Evolutionary conservation across 2,329 filamentous ascomycete genomes (phyloP), one percentile per base, ranked within the genome.

Genomic region (Trichophyton mentagrophytes): DNA sequence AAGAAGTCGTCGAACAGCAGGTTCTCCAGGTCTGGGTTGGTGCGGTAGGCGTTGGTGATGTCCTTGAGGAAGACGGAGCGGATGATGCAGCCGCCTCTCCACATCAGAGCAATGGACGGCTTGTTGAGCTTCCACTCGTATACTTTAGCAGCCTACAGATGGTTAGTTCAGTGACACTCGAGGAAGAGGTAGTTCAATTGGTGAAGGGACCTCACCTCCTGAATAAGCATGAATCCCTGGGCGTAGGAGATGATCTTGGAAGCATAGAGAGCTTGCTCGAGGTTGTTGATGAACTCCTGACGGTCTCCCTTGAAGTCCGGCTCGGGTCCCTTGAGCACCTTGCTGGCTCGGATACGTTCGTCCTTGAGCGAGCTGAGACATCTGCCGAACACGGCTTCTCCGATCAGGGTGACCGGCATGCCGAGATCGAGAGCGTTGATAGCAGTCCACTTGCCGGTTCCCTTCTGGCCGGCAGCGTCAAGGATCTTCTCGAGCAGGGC

Each of bases 161-260:
- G 6, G 5, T 30, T 30, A 30, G 27, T 30, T 30, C 6, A 30
- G 27, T 30, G 27, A 30, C 6, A 30, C 6, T 30, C 1, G 27
- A 7, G 27, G 27, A 30, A 30, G 27, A 7, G 5, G 27, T 30
- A 30, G 27, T 30, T 30, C 27, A 30, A 30, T 30, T 30, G 27
- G 27, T 30, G 27, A 30, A 30, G 27, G 27, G 27, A 30, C 1
- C 85, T 78, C 78, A 91, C 90, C 80, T 95, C 88, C 81, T 97
- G 92, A 85, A 99, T 97, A 73, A 99, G 85, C 92, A 97, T 97
- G 85, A 99, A 99, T 75, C 93, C 93, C 81, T 99, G 93, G 67
- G 93, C 90, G 76, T 99, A 99, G 20, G 93, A 99, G 79, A 99
- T 96, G 75, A 99, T 99, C 88, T 99, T 99, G 73, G 92, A 97